Percentiles rank a stretch among this genome's conserved stretches.
Evolutionary conservation across 352 stramenopile genomes (phyloP).

Genomic region (Plasmopara muralis): DNA sequence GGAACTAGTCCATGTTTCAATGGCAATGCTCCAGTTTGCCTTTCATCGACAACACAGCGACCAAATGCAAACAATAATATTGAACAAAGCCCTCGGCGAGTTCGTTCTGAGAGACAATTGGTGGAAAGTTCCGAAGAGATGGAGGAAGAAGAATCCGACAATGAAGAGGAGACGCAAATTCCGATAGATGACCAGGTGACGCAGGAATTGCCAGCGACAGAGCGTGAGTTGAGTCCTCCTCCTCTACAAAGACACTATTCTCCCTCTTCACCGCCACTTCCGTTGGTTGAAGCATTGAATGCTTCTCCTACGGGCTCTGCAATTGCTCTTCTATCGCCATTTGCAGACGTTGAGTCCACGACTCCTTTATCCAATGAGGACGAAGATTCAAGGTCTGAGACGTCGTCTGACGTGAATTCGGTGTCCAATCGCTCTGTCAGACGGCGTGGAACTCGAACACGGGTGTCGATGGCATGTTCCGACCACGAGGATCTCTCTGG

Average conservation of each 20-base stretch:
- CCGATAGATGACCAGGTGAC: constrained; percentile 29
- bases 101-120: neutral
- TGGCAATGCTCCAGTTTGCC: constrained; percentile 2
- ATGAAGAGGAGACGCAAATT: constrained; percentile 32
- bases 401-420: constrained; percentile 51
- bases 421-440: constrained; percentile 22
- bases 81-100: constrained; percentile 1
- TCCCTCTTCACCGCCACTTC: constrained; percentile 25
- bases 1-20: neutral
- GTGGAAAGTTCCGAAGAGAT: constrained; percentile 22
- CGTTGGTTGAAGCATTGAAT: constrained; percentile 12
- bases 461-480: constrained; percentile 40
- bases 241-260: constrained; percentile 13
- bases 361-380: constrained; percentile 55
- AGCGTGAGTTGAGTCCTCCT: constrained; percentile 21
- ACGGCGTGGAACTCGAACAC: constrained; percentile 24
- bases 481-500: constrained; percentile 60
- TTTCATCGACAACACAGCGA: constrained; percentile 1
- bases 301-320: constrained; percentile 8
- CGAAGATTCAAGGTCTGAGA: constrained; percentile 75
- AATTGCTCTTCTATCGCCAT: constrained; percentile 29
- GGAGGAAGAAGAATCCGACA: constrained; percentile 25
- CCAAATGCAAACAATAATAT: neutral
- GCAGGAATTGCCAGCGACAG: constrained; percentile 20
- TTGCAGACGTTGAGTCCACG: constrained; percentile 37